Base-by-base conservation (phyloP, 1,284 basidiomycete genomes). In the Vanrija pseudolonga region DNA sequence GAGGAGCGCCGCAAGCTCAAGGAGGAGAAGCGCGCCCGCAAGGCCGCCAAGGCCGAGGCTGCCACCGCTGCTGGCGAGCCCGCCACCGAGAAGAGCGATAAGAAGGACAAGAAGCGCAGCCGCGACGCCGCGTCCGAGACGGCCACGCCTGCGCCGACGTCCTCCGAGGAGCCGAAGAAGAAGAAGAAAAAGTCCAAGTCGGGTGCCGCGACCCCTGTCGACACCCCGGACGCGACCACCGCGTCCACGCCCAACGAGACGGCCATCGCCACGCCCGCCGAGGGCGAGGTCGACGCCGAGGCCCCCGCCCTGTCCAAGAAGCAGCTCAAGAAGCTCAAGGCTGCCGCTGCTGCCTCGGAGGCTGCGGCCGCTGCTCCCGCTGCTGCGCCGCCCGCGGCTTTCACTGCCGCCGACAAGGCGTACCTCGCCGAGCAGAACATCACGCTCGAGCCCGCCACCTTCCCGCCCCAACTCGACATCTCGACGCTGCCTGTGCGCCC, bases 381-480 rank as follows among this genome's bases (percentile, higher is more conserved):
- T 47, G 53, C 58, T 47, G 50, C 52, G 47, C 37, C 59, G 37
- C 55, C 55, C n/a, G 43, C 64, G 14, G 61, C 62, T 38, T 69
- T 77, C 59, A 66, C 71, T 23, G 47, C 75, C 36, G 79, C 86
- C 26, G 78, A 83, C 37, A 78, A 80, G 28, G 80, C 81, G 1
- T 96, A 86, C 78, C 80, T 94, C 36, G 67, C 76, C 40, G 84
- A 84, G 60, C 84, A 95, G 73, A 80, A 81, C 36, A 85, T 97
- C 64, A 87, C 85, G 12, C 85, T 95, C 49, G 83, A 84, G 63
- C 77, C 69, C 55, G 72, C 79, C 2, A 69, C 76, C 37, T 80
- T 85, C 61, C 79, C 80, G 6, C 91, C 93, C n/a, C 80, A 92
- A 56, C 81, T 90, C 45, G 81, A 84, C 9, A 96, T 98, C 73